Percentiles rank a stretch among this genome's conserved stretches.
Evolutionary conservation across 345 rosid species (phyloP).

Genomic region (Eucalyptus dawsonii): DNA sequence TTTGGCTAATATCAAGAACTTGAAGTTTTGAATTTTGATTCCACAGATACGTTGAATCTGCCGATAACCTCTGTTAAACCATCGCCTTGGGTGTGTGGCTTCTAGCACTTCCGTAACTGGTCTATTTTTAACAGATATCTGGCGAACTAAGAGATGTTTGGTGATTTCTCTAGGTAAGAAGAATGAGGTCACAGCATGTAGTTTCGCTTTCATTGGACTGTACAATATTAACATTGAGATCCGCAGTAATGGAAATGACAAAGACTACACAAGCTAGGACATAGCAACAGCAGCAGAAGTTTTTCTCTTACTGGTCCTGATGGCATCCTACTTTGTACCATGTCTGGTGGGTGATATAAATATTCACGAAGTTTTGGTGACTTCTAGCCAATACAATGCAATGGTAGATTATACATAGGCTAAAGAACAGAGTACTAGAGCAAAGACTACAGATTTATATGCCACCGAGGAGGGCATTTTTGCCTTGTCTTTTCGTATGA

Average conservation of each 20-base stretch:
- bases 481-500: conserved; percentile 28
- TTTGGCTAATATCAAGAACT: neutral
- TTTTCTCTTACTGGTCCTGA: neutral
- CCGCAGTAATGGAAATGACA: neutral
- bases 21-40: neutral
- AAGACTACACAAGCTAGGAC: neutral
- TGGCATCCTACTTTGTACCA: neutral
- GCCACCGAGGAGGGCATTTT: conserved; percentile 15
- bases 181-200: neutral
- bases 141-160: neutral
- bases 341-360: neutral
- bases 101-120: neutral
- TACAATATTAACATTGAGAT: neutral
- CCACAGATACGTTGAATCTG: neutral
- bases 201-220: neutral
- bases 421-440: conserved; percentile 7
- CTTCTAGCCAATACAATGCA: neutral
- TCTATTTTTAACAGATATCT: neutral
- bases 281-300: neutral
- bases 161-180: neutral
- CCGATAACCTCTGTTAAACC: neutral
- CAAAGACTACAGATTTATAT: conserved; percentile 1
- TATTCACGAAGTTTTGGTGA: neutral
- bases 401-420: neutral
- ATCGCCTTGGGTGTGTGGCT: neutral